A percentile compares a stretch with the other conserved stretches of the same genome.
Evolutionary conservation across 2,329 filamentous ascomycete species (phyloP).

Genomic region (Penicillium vulpinum): DNA sequence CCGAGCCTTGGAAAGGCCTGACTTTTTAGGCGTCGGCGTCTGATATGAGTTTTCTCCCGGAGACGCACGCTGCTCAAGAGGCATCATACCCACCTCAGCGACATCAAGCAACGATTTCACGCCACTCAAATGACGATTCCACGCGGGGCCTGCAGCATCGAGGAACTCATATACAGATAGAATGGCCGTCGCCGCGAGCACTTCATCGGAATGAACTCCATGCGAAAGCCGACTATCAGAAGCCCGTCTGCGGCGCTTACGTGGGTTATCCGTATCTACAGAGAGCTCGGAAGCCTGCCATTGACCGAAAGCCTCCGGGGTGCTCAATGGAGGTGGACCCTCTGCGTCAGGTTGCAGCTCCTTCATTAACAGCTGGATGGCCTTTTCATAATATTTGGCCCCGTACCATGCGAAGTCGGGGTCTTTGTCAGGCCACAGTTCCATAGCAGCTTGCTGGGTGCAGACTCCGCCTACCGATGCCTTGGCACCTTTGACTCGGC

Average conservation of each 20-base stretch:
- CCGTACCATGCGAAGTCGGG: constrained; percentile 62
- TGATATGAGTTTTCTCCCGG: constrained; percentile 41
- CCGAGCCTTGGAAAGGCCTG: constrained; percentile 55
- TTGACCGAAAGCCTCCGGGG: constrained; percentile 38
- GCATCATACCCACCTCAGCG: constrained; percentile 44
- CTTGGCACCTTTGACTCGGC: constrained; percentile 55
- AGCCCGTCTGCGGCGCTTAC: constrained; percentile 42
- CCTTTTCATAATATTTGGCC: constrained; percentile 64
- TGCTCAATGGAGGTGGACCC: constrained; percentile 36
- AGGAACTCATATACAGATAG: constrained; percentile 68
- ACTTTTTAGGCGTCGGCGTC: constrained; percentile 31
- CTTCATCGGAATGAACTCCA: constrained; percentile 54
- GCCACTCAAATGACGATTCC: constrained; percentile 64
- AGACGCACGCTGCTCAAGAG: constrained; percentile 41
- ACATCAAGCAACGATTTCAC: constrained; percentile 62
- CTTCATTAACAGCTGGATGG: constrained; percentile 57
- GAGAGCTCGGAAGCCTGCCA: constrained; percentile 38
- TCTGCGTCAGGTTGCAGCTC: constrained; percentile 42
- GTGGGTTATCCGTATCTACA: constrained; percentile 42
- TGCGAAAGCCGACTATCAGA: constrained; percentile 48
- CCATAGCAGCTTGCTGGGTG: constrained; percentile 52
- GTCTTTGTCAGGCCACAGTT: constrained; percentile 52
- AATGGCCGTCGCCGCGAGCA: constrained; percentile 65
- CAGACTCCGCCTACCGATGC: constrained; percentile 51
- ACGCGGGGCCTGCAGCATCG: constrained; percentile 64